A percentile compares a stretch with the other conserved stretches of the same genome.
phyloP scores from a whole-genome alignment of 305 asterid species.

The Fraxinus ornus region DNA sequence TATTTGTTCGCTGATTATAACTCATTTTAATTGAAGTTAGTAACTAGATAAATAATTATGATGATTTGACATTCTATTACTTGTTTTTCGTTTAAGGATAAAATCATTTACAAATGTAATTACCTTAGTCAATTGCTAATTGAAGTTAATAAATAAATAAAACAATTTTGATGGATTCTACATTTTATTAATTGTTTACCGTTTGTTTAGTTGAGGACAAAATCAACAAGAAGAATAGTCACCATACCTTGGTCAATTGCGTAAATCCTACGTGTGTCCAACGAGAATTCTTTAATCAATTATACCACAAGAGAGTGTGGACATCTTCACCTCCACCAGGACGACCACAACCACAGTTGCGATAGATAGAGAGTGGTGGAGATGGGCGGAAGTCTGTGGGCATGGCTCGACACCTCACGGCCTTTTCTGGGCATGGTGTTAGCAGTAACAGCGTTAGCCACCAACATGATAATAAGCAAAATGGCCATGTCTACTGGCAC shows the following conservation, averaged over 20 bases:
- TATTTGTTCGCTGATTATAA: too few relatives aligned
- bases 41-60: too few relatives aligned
- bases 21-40: too few relatives aligned
- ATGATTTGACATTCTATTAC: too few relatives aligned
- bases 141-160: too few relatives aligned
- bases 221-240: too few relatives aligned
- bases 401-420: slow-evolving; percentile 38
- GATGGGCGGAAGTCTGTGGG: slow-evolving; percentile 14
- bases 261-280: not conserved
- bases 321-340: slow-evolving; percentile 1
- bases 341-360: not conserved
- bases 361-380: not conserved
- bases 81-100: too few relatives aligned
- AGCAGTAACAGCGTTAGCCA: slow-evolving; percentile 39
- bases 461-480: slow-evolving; percentile 45
- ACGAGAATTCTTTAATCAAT: not conserved
- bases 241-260: not conserved
- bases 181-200: too few relatives aligned
- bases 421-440: slow-evolving; percentile 44
- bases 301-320: not conserved
- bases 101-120: too few relatives aligned
- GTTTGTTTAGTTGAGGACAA: too few relatives aligned
- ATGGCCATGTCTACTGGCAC: slow-evolving; percentile 49
- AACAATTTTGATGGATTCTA: too few relatives aligned
- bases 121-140: too few relatives aligned